Evolutionary conservation across 2,329 filamentous ascomycete genomes (phyloP).

Genomic region (Harringtonia aguacate): DNA sequence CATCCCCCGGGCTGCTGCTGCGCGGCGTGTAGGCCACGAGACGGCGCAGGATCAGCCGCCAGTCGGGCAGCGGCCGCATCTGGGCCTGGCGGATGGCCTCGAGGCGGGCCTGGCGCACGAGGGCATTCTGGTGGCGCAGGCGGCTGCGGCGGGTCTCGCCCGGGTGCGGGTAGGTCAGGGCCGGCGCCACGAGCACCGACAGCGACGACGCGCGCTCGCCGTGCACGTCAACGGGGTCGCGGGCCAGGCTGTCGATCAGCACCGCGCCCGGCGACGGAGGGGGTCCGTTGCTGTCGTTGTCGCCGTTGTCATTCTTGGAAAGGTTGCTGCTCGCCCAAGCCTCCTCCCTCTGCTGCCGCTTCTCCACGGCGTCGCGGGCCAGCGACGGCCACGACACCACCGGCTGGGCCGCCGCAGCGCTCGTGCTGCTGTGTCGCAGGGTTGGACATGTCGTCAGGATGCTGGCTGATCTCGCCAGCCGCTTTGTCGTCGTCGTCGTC

Average conservation of each 20-base stretch:
- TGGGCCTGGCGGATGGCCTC: conserved; percentile 22
- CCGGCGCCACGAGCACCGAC: conserved; percentile 19
- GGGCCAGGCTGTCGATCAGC: conserved; percentile 14
- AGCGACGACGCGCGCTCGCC: neutral
- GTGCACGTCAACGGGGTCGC: conserved; percentile 10
- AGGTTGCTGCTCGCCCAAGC: neutral
- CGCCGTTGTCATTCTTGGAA: neutral
- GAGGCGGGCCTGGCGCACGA: conserved; percentile 25
- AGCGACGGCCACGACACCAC: conserved; percentile 5
- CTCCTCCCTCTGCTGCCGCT: neutral
- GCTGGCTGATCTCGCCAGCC: too few relatives aligned
- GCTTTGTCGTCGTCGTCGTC: too few relatives aligned
- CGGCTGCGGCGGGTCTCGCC: conserved; percentile 14
- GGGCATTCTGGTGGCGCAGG: conserved; percentile 13
- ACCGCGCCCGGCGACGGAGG: conserved; percentile 7
- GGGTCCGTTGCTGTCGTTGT: neutral
- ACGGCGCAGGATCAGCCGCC: conserved; percentile 26
- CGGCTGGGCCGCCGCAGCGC: neutral
- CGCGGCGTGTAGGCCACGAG: conserved; percentile 26
- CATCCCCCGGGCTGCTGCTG: too few relatives aligned
- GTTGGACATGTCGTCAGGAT: too few relatives aligned
- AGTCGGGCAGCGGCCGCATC: conserved; percentile 21
- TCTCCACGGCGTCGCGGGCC: conserved; percentile 1
- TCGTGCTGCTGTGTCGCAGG: neutral
- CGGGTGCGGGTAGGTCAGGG: conserved; percentile 11